Base-by-base conservation (phyloP, 2,329 filamentous ascomycete genomes). In the Fusarium metavorans region DNA sequence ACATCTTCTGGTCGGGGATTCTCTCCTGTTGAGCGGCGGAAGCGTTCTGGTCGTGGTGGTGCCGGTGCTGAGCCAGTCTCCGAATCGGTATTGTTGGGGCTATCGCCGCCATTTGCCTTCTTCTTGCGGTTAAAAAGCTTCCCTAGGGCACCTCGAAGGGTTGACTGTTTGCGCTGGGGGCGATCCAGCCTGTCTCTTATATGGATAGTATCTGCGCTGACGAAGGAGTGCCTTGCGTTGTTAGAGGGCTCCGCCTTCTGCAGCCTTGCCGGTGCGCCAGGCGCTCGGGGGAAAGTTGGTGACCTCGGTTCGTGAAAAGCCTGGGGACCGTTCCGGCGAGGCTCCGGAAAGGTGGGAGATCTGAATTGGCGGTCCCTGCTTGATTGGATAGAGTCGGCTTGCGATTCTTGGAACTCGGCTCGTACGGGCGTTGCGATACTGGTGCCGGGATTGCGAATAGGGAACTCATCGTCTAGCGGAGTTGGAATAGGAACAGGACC, bases 51-150 rank as follows among this genome's bases (percentile, higher is more conserved):
- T 84, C 41, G 79, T 71, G 56, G 77, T 73, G 39, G 79, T 76
- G 63, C 78, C 6, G 39, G 79, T 76, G 63, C 78, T 4, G 73
- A 67, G 16, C 64, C 67, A 16, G 64, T 41, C 39, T 77, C 75
- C 16, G 77, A 78, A 41, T 77, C 75, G 23, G 77, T 74, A 45
- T 77, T 72, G 56, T 71, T 72, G 9, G 68, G 61, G 52, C 71
- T 79, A 30, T 76, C 76, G 18, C 71, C 65, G 41, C 69, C 57
- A 56, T 66, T 70, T 20, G 60, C 5, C 81, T 88, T 90, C 81
- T 88, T 89, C 71, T 86, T 89, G 68, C 88, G 87, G 16, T 89
- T 88, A 79, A 92, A 91, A 11, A 92, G 81, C 71, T 85, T 89
- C 58, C 88, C 87, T 54, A 92, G 79, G 0, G 89, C 89, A 20